Conservation (phyloP, 2,329 filamentous ascomycete genomes). For the Fusarium gaditjirri region DNA sequence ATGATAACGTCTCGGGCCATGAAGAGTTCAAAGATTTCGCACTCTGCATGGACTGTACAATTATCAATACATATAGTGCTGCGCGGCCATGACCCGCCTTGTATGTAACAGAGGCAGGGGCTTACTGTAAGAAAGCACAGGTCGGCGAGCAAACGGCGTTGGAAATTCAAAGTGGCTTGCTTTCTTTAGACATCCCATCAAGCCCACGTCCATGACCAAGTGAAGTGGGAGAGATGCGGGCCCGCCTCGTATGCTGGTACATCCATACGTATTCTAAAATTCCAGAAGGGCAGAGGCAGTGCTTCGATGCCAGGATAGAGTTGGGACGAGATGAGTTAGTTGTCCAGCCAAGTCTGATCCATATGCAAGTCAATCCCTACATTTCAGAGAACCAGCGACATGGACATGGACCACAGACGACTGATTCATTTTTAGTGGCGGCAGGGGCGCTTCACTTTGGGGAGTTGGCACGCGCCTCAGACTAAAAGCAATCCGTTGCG, state of each 20-base stretch:
- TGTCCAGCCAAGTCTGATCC: slow-evolving; percentile 20
- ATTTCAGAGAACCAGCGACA: slow-evolving; percentile 26
- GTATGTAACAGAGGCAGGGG: slow-evolving; percentile 42
- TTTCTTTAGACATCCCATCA: slow-evolving; percentile 22
- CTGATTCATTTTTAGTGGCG: slow-evolving; percentile 29
- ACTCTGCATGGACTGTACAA: slow-evolving; percentile 5
- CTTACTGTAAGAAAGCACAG: slow-evolving; percentile 15
- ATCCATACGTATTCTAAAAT: background rate
- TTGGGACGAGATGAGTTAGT: slow-evolving; percentile 34
- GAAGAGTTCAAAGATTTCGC: background rate
- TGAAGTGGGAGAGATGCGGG: slow-evolving; percentile 20
- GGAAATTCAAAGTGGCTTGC: slow-evolving; percentile 19
- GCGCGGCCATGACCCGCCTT: slow-evolving; percentile 33
- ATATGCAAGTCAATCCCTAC: slow-evolving; percentile 28
- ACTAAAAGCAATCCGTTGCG: slow-evolving; percentile 9
- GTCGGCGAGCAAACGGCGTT: slow-evolving; percentile 19
- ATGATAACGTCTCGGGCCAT: background rate
- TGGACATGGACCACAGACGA: slow-evolving; percentile 23
- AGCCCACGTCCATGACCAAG: slow-evolving; percentile 12
- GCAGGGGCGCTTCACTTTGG: slow-evolving; percentile 39
- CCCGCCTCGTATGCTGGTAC: background rate
- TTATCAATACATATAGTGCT: slow-evolving; percentile 23
- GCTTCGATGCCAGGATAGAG: slow-evolving; percentile 11
- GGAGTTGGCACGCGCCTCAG: slow-evolving; percentile 13
- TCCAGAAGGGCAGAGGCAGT: background rate